A percentile compares a stretch with the other conserved stretches of the same genome.
Evolutionary conservation across 306 rosid genomes (phyloP).

Genomic region (Cyclanthera cordifolia): DNA sequence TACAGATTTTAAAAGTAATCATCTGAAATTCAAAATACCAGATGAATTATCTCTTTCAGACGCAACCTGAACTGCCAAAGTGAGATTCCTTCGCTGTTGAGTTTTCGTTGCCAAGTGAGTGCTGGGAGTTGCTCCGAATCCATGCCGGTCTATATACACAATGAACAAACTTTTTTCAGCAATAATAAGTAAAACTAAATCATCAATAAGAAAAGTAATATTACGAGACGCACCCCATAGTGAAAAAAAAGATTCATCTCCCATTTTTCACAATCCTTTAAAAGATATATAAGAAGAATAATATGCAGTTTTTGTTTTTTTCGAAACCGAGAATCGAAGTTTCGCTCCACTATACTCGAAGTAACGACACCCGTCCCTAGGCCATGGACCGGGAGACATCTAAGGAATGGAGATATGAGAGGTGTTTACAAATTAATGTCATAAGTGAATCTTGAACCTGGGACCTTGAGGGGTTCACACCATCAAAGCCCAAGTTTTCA

Average conservation of each 20-base stretch:
- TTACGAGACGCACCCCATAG: background rate
- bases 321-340: too few relatives aligned
- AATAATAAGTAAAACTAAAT: background rate
- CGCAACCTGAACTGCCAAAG: constrained; percentile 27
- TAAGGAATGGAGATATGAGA: too few relatives aligned
- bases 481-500: too few relatives aligned
- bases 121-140: constrained; percentile 48
- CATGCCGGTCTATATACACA: constrained; percentile 27
- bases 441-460: too few relatives aligned
- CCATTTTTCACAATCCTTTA: background rate
- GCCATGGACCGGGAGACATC: too few relatives aligned
- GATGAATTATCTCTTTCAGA: constrained; percentile 50
- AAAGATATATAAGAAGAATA: background rate
- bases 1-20: background rate
- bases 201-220: background rate
- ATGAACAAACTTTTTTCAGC: constrained; percentile 10
- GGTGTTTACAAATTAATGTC: too few relatives aligned
- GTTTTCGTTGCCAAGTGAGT: constrained; percentile 68
- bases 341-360: too few relatives aligned
- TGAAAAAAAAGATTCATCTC: background rate
- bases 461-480: too few relatives aligned
- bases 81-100: constrained; percentile 30
- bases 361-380: too few relatives aligned
- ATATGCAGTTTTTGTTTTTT: too few relatives aligned
- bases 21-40: constrained; percentile 34